A percentile compares a stretch with the other conserved stretches of the same genome.
phyloP scores from a whole-genome alignment of 2,329 filamentous ascomycete genomes.

The Fusarium scirpi region DNA sequence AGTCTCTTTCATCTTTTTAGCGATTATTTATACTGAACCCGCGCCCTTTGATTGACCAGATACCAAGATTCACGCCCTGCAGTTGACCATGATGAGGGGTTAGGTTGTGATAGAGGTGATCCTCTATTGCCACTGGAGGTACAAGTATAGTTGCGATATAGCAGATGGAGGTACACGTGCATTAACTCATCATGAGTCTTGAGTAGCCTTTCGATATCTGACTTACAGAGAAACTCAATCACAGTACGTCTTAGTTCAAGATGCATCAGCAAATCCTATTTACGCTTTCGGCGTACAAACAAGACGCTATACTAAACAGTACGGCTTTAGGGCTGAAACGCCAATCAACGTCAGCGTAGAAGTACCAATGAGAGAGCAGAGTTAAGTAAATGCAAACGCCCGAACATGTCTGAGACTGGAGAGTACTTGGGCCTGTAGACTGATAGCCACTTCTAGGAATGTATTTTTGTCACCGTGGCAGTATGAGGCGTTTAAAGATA shows the following conservation, averaged over 20 bases:
- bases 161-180: background rate
- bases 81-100: background rate
- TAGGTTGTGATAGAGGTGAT: background rate
- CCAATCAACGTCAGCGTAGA: background rate
- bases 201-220: background rate
- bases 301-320: background rate
- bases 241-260: background rate
- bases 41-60: conserved; percentile 33
- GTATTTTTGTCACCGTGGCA: background rate
- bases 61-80: background rate
- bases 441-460: background rate
- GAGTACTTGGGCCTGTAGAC: background rate
- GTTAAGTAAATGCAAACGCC: conserved; percentile 5
- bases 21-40: conserved; percentile 10
- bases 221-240: background rate
- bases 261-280: background rate
- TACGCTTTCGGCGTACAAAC: background rate
- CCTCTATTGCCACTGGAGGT: background rate
- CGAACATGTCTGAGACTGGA: background rate
- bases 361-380: background rate
- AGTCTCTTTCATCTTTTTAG: background rate
- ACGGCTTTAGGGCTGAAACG: conserved; percentile 10
- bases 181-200: background rate
- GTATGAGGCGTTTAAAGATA: background rate
- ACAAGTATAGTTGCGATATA: background rate